Conservation (phyloP, 345 rosid species). For the Rubroshorea leprosula region DNA sequence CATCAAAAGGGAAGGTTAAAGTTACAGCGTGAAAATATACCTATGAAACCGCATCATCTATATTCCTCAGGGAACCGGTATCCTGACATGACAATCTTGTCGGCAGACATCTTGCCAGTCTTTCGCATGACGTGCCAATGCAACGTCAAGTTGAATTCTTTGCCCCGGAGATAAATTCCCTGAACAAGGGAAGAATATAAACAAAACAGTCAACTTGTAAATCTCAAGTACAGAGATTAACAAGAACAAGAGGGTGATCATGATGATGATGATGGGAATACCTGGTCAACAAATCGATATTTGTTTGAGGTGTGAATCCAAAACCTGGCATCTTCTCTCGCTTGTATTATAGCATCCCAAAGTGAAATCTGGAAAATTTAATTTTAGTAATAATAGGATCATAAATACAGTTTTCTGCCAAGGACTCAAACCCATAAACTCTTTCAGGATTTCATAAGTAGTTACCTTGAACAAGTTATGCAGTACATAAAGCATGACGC, state of each 20-base stretch:
- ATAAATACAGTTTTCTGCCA: too few relatives aligned
- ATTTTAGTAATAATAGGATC: too few relatives aligned
- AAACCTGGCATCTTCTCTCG: conserved; percentile 76
- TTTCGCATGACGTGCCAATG: too few relatives aligned
- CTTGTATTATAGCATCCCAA: conserved; percentile 90
- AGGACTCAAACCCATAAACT: too few relatives aligned
- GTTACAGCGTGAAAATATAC: conserved; percentile 26
- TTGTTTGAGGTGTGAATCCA: conserved; percentile 70
- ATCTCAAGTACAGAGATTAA: too few relatives aligned
- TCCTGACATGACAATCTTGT: conserved; percentile 78
- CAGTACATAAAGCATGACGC: too few relatives aligned
- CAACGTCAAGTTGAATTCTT: too few relatives aligned
- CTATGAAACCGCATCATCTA: conserved; percentile 36
- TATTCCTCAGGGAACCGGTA: conserved; percentile 71
- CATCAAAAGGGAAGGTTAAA: not conserved
- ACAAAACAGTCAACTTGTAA: too few relatives aligned
- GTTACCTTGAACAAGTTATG: too few relatives aligned
- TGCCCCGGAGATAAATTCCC: too few relatives aligned
- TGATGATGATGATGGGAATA: conserved; percentile 18
- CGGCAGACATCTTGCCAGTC: too few relatives aligned
- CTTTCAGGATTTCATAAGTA: too few relatives aligned
- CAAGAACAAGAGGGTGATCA: not conserved
- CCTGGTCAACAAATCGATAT: conserved; percentile 95
- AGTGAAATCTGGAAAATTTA: conserved; percentile 77
- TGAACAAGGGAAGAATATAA: not conserved